These are phyloP conservation scores for Astrothelium macrocarpum DNA, from an alignment of 495 filamentous ascomycete genomes.

Conservation along the genomic window DNA sequence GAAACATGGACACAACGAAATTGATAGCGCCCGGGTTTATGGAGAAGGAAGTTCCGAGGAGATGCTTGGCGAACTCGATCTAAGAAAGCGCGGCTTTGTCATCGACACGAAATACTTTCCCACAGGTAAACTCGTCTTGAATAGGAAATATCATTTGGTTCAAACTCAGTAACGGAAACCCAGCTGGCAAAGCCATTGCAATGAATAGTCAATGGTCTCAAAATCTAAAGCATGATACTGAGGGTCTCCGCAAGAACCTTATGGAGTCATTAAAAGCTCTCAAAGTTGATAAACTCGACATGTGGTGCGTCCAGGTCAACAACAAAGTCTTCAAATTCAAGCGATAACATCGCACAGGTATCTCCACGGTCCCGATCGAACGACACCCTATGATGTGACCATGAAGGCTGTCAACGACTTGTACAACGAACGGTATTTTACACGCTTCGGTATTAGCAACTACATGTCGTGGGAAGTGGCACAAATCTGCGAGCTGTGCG, in stretches of 20 bases:
- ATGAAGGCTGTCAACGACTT: slow-evolving; percentile 40
- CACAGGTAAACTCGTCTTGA: slow-evolving; percentile 8
- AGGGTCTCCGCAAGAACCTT: slow-evolving; percentile 33
- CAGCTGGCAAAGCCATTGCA: slow-evolving; percentile 2
- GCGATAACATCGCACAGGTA: too few species aligned
- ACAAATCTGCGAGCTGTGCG: slow-evolving; percentile 41
- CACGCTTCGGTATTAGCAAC: slow-evolving; percentile 43
- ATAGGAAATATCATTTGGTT: background rate
- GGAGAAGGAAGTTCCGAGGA: slow-evolving; percentile 43
- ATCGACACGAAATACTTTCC: slow-evolving; percentile 48
- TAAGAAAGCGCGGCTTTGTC: slow-evolving; percentile 39
- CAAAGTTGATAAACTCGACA: slow-evolving; percentile 39
- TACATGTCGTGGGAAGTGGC: slow-evolving; percentile 45
- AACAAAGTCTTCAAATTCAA: too few species aligned
- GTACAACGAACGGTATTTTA: slow-evolving; percentile 40
- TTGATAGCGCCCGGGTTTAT: slow-evolving; percentile 37
- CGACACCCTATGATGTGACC: slow-evolving; percentile 41
- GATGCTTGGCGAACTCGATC: slow-evolving; percentile 38
- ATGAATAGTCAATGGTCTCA: slow-evolving; percentile 23
- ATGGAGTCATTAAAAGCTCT: slow-evolving; percentile 37
- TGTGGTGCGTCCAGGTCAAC: too few species aligned
- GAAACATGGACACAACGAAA: slow-evolving; percentile 26
- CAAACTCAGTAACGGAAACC: background rate
- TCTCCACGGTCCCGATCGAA: slow-evolving; percentile 44
- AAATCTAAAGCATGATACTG: slow-evolving; percentile 27